A percentile compares a stretch with the other conserved stretches of the same genome.
Evolutionary conservation across 148 eudicot species (phyloP).

Genomic region (Chenopodium suecicum): DNA sequence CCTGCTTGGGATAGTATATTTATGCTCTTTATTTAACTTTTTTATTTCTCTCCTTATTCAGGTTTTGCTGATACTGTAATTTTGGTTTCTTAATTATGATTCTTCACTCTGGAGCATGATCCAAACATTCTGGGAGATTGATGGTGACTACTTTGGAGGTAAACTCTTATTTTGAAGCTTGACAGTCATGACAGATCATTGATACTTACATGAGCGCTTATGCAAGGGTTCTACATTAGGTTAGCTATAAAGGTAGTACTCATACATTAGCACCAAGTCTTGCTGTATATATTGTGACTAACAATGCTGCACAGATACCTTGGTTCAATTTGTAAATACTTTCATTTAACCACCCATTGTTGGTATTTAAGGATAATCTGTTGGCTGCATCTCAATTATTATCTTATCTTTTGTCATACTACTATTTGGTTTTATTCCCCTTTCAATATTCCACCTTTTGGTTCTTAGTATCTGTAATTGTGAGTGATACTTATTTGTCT

Average conservation of each 20-base stretch:
- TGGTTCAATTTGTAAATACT: conserved; percentile 31
- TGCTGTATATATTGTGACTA: conserved; percentile 29
- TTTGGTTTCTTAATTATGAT: conserved; percentile 9
- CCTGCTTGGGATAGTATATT: background rate
- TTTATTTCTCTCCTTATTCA: conserved; percentile 12
- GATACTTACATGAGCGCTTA: conserved; percentile 17
- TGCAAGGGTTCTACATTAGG: conserved; percentile 7
- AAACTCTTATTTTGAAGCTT: conserved; percentile 34
- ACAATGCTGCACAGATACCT: conserved; percentile 25
- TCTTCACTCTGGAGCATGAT: conserved; percentile 15
- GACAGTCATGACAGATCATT: conserved; percentile 26
- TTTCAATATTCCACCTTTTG: background rate
- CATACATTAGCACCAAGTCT: conserved; percentile 12
- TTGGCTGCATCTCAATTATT: conserved; percentile 2
- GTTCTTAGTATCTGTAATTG: background rate
- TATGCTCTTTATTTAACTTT: background rate
- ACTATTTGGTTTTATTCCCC: background rate
- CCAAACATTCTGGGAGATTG: conserved; percentile 14
- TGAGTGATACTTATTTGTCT: background rate
- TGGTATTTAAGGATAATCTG: conserved; percentile 7
- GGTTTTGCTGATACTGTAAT: conserved; percentile 20
- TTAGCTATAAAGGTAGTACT: conserved; percentile 12
- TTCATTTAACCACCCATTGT: conserved; percentile 15
- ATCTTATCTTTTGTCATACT: background rate
- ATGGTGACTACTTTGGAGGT: conserved; percentile 29